Evolutionary conservation across 169 alveolate species (phyloP).

Genomic region (Fabrea salina): DNA sequence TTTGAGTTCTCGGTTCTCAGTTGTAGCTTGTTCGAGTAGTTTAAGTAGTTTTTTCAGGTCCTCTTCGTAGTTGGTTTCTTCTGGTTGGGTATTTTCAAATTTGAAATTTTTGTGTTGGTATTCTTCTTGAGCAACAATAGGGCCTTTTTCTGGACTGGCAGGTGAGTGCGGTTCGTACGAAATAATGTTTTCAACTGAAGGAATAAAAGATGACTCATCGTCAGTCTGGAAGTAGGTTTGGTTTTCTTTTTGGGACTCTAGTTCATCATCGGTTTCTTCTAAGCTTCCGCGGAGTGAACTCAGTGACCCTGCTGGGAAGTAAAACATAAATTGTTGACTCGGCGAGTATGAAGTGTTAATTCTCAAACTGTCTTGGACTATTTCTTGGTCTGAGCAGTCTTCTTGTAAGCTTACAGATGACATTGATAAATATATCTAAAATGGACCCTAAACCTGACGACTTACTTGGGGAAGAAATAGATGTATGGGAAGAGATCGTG

Average conservation of each 20-base stretch:
- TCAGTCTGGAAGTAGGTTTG: neutral
- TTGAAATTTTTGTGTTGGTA: neutral
- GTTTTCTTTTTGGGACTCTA: neutral
- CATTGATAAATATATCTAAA: no score
- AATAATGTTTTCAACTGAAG: neutral
- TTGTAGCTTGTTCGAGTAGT: neutral
- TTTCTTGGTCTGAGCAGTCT: neutral
- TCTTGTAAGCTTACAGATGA: no score
- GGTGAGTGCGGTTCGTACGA: neutral
- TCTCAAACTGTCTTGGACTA: neutral
- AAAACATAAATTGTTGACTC: neutral
- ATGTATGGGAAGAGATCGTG: no score
- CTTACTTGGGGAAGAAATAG: no score
- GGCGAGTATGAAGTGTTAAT: neutral
- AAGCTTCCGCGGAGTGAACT: neutral
- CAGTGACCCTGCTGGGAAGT: neutral
- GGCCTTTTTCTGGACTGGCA: neutral
- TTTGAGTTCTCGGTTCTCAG: neutral
- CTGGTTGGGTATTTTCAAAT: neutral
- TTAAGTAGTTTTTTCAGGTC: neutral
- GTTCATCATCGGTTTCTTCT: neutral
- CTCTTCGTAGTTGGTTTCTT: neutral
- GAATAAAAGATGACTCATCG: neutral
- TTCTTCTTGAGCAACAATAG: neutral
- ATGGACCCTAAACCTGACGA: no score